phyloP scores from a whole-genome alignment of 1,139 yeast species.

The Suhomyces anneliseae region DNA sequence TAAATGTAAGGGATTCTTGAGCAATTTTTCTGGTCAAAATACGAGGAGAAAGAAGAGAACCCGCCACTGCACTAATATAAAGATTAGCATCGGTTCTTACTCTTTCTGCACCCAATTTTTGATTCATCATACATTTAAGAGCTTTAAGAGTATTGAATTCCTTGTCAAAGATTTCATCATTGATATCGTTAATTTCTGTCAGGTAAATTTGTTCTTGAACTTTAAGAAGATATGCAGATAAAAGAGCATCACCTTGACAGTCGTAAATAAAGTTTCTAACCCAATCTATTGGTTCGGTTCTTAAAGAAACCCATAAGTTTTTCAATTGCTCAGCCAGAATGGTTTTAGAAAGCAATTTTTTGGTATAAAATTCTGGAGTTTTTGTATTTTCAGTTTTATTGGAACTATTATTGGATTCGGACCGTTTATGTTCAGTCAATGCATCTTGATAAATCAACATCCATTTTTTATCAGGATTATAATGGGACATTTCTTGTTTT shows the following conservation, averaged over 20 bases:
- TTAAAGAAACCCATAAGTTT: constrained; percentile 83
- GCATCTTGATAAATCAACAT: constrained; percentile 87
- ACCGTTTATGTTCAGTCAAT: constrained; percentile 68
- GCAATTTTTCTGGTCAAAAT: constrained; percentile 76
- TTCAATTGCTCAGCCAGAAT: constrained; percentile 73
- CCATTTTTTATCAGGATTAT: constrained; percentile 83
- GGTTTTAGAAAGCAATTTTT: constrained; percentile 67
- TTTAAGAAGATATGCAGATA: constrained; percentile 45
- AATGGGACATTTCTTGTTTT: constrained; percentile 73
- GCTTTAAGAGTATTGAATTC: constrained; percentile 51
- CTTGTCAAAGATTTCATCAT: constrained; percentile 47
- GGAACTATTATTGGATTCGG: constrained; percentile 33
- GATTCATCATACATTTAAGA: constrained; percentile 50
- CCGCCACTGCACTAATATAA: constrained; percentile 44
- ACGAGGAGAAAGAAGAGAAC: constrained; percentile 55
- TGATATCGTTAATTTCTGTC: constrained; percentile 36
- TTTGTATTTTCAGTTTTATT: constrained; percentile 40
- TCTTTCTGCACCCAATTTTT: constrained; percentile 44
- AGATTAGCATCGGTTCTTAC: constrained; percentile 42
- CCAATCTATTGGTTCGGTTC: constrained; percentile 94
- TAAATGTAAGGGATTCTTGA: constrained; percentile 66
- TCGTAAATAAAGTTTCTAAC: constrained; percentile 72
- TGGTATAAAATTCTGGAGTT: constrained; percentile 78
- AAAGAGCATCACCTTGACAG: constrained; percentile 86
- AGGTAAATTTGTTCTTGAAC: constrained; percentile 40